These are phyloP conservation scores for Aquilaria agallochum DNA, from an alignment of 441 rosid genomes.

Conservation along the genomic window DNA sequence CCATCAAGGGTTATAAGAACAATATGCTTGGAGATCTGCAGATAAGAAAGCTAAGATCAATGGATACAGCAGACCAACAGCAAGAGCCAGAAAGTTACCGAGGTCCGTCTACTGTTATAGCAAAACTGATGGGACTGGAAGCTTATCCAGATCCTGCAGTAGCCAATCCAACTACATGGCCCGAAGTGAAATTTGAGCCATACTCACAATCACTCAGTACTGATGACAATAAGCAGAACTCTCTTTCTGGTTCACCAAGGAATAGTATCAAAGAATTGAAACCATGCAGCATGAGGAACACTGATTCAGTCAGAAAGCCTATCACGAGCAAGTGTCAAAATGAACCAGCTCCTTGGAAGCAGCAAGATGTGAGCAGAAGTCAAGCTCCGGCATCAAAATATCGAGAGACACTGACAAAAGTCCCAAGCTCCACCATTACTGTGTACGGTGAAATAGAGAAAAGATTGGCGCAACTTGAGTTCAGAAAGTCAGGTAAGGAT, in stretches of 20 bases:
- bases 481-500: slow-evolving; percentile 77
- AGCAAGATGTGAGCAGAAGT: slow-evolving; percentile 45
- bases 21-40: slow-evolving; percentile 29
- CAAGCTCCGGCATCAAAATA: slow-evolving; percentile 32
- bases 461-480: slow-evolving; percentile 73
- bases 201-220: slow-evolving; percentile 26
- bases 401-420: slow-evolving; percentile 25
- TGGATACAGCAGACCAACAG: slow-evolving; percentile 21
- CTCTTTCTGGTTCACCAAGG: slow-evolving; percentile 45
- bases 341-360: slow-evolving; percentile 75
- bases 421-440: slow-evolving; percentile 30
- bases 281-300: slow-evolving; percentile 35
- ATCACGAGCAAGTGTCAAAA: slow-evolving; percentile 44
- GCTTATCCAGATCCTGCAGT: slow-evolving; percentile 38
- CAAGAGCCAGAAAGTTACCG: slow-evolving; percentile 52
- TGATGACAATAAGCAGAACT: slow-evolving; percentile 35
- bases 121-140: slow-evolving; percentile 94
- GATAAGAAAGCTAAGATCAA: slow-evolving; percentile 16
- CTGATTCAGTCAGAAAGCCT: slow-evolving; percentile 41
- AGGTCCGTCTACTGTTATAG: slow-evolving; percentile 71
- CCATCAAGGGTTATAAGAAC: slow-evolving; percentile 36
- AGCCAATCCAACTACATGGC: slow-evolving; percentile 16
- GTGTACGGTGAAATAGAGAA: slow-evolving; percentile 87
- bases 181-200: slow-evolving; percentile 21
- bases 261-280: slow-evolving; percentile 38